phyloP scores from a whole-genome alignment of 805 yeast species.

The Metschnikowia gruessii region DNA sequence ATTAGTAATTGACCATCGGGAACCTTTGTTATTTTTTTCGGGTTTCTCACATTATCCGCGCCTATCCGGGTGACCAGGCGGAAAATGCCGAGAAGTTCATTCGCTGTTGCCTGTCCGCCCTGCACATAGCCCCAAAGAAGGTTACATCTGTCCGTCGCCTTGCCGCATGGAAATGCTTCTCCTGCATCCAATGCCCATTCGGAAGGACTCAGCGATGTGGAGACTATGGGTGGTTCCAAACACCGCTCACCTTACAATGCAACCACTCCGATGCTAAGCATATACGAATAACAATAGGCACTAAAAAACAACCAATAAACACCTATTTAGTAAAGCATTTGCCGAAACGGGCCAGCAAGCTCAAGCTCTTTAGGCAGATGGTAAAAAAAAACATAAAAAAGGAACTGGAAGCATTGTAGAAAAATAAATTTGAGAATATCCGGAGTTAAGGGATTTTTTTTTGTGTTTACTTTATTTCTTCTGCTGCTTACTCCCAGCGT shows the following conservation, averaged over 20 bases:
- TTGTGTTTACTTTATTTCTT: too few species aligned
- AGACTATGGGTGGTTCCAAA: neutral
- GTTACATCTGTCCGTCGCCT: neutral
- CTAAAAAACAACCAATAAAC: neutral
- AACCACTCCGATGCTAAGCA: neutral
- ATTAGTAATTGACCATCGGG: too few species aligned
- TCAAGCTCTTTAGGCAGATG: too few species aligned
- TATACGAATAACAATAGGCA: neutral
- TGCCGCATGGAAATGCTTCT: slow-evolving; percentile 1
- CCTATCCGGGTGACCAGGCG: neutral
- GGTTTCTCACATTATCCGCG: too few species aligned
- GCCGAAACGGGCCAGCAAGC: too few species aligned
- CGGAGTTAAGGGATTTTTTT: too few species aligned
- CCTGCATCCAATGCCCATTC: neutral
- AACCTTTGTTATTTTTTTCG: too few species aligned
- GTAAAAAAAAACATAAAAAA: too few species aligned
- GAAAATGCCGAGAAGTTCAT: neutral
- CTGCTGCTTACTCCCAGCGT: too few species aligned
- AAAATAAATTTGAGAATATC: too few species aligned
- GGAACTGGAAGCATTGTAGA: too few species aligned
- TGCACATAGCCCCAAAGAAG: neutral
- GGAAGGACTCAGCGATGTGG: slow-evolving; percentile 2
- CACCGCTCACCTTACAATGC: neutral
- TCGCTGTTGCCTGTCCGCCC: neutral
- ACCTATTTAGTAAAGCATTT: too few species aligned